Base-by-base conservation (phyloP, 495 filamentous ascomycete species). In the Terfezia boudieri region DNA sequence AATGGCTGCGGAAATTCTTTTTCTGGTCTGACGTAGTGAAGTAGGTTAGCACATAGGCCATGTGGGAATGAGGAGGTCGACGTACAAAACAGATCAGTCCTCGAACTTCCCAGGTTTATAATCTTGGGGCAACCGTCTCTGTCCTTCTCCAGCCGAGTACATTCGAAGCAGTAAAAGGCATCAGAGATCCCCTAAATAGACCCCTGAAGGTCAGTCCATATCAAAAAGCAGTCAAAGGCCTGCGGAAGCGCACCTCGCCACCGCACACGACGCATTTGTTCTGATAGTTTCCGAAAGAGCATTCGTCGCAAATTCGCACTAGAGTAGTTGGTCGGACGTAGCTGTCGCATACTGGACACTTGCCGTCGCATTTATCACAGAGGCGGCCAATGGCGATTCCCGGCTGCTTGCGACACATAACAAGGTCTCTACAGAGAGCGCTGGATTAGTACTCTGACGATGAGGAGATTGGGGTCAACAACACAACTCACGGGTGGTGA, bases 81-180 rank as follows among this genome's bases (percentile, higher is more conserved):
- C 69, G 83, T 80, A 69, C 85, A 89, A 64, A 89, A 83, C 66
- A 98, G 73, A 76, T 99, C 90, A 56, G 92, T 96, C 70, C 90
- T 76, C 53, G 83, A 89, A 72, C 82, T 87, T 50, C 90, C 90
- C 66, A 99, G 64, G 66, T 99, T 99, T 63, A 99, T 95, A 70
- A 99, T 99, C 77, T 99, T 99, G 38, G 90, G 90, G 69, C 90
- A 99, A 2, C 90, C 90, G 64, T 99, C 90, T 54, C 90, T 76
- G 66, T 99, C 90, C 69, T 96, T 96, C 68, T 99, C 90, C 2
- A 99, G 69, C 12, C 90, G 80, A 51, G 90, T 99, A 67, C 90
- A 99, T 67, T 99, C 92, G 66, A 94, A 96, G 74, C 90, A 99
- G 72, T 99, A 99, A 70, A 99, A 96, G n/a, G 90, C 90, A 66